Evolutionary conservation across 352 stramenopile genomes (phyloP), one percentile per base, ranked within the genome.

Genomic region (Phytophthora sojae): DNA sequence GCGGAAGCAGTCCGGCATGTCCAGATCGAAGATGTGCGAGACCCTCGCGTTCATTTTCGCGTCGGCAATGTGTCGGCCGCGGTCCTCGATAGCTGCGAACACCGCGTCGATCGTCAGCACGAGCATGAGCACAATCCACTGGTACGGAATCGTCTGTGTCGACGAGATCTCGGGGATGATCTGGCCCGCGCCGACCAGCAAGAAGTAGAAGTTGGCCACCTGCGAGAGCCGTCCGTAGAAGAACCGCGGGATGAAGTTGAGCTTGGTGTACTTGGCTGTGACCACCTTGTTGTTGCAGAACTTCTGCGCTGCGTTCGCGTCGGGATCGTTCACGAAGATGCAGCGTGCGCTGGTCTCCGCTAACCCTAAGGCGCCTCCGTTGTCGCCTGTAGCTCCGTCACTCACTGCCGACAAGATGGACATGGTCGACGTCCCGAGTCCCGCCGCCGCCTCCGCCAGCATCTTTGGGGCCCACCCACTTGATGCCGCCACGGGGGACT

Each of bases 191-290:
- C 91, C 88, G 57, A 98, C 89, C 8, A 97, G 67, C 51, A 98
- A 54, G 61, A 97, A 97, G 81, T 97, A 98, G 67, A 95, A 97
- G 59, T 96, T 97, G 45, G 90, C 90, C 4, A 90, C 80, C 63
- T 95, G 89, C n/a, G 85, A 93, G 47, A 97, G 85, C 29, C 88
- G 77, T 0, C 86, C 86, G 73, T 93, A 96, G 73, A 95, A 90
- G 69, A 96, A 95, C 12, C 85, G 83, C 9, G 88, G 87, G 45
- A 97, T 71, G 58, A 97, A 97, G 69, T 92, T 94, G 65, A 88
- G 79, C 64, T 89, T 89, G n/a, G 89, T 95, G 80, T 97, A 97
- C 72, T 94, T 93, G 44, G 88, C 86, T 6, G 88, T 97, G 45
- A 91, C 68, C 26, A 97, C 88, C 54, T 82, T 80, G 73, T 97